phyloP scores from a whole-genome alignment of 2,329 filamentous ascomycete species.

The Thermoascus crustaceus region DNA sequence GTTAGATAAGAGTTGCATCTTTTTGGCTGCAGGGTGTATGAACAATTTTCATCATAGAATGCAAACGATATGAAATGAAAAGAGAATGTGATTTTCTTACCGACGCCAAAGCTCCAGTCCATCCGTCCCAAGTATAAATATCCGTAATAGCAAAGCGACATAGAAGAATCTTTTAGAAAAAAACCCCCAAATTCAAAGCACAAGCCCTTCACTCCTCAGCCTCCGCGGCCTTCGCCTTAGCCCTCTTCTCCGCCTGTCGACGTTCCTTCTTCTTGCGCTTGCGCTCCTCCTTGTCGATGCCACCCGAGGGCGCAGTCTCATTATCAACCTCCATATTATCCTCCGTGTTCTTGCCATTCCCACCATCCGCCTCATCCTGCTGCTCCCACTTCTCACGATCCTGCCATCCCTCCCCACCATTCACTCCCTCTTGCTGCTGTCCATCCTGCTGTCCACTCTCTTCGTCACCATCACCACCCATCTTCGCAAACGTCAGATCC shows the following conservation, averaged over 20 bases:
- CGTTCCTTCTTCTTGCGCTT: constrained; percentile 50
- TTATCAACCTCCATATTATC: constrained; percentile 31
- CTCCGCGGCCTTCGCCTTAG: constrained; percentile 21
- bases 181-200: not conserved
- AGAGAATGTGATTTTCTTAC: too few relatives aligned
- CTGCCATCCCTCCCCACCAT: constrained; percentile 16
- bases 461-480: constrained; percentile 7
- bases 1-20: too few relatives aligned
- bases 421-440: constrained; percentile 6
- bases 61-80: too few relatives aligned
- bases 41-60: too few relatives aligned
- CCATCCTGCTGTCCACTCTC: constrained; percentile 17
- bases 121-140: too few relatives aligned
- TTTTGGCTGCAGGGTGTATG: too few relatives aligned
- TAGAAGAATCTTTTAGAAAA: too few relatives aligned
- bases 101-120: too few relatives aligned
- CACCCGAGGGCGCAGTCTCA: constrained; percentile 23
- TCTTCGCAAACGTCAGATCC: constrained; percentile 31
- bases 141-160: too few relatives aligned
- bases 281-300: constrained; percentile 44
- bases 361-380: constrained; percentile 35
- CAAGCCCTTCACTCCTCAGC: constrained; percentile 14
- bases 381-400: constrained; percentile 29
- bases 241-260: constrained; percentile 37
- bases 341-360: constrained; percentile 28